These are phyloP conservation scores for Beta macrorhiza DNA, from an alignment of 179 eudicot genomes.

Conservation along the genomic window DNA sequence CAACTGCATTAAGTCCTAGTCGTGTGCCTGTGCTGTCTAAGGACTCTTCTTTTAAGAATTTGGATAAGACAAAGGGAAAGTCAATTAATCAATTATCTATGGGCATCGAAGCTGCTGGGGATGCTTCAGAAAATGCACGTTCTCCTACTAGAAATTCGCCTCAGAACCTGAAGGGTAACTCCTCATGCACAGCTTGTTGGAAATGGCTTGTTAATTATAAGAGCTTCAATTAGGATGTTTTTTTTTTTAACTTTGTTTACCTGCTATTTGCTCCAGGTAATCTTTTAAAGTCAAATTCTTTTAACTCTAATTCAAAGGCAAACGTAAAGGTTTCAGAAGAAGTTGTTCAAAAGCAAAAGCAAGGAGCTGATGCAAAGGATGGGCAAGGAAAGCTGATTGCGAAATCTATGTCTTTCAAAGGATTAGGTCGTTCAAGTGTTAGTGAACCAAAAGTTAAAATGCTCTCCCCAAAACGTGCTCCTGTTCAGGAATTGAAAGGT, in stretches of 20 bases:
- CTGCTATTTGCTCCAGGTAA: conserved; percentile 50
- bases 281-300: conserved; percentile 70
- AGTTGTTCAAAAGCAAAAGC: conserved; percentile 61
- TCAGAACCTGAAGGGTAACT: conserved; percentile 35
- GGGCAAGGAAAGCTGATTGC: conserved; percentile 46
- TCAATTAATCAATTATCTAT: conserved; percentile 37
- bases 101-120: conserved; percentile 33
- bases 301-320: conserved; percentile 55
- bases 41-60: conserved; percentile 47
- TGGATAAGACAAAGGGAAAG: conserved; percentile 54
- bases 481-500: conserved; percentile 58
- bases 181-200: conserved; percentile 16
- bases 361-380: conserved; percentile 50
- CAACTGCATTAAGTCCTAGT: conserved; percentile 42
- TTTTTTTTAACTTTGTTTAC: conserved; percentile 5
- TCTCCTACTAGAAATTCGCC: conserved; percentile 37
- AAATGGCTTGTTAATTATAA: not conserved
- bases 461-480: conserved; percentile 67
- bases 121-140: conserved; percentile 42
- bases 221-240: conserved; percentile 6
- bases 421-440: conserved; percentile 43
- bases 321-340: conserved; percentile 63
- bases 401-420: conserved; percentile 76
- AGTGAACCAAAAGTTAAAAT: conserved; percentile 76
- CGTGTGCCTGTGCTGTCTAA: conserved; percentile 47